Percentiles rank a stretch among this genome's conserved stretches.
Conservation (phyloP, 75 land plant species). For the Sequoia sempervirens region DNA sequence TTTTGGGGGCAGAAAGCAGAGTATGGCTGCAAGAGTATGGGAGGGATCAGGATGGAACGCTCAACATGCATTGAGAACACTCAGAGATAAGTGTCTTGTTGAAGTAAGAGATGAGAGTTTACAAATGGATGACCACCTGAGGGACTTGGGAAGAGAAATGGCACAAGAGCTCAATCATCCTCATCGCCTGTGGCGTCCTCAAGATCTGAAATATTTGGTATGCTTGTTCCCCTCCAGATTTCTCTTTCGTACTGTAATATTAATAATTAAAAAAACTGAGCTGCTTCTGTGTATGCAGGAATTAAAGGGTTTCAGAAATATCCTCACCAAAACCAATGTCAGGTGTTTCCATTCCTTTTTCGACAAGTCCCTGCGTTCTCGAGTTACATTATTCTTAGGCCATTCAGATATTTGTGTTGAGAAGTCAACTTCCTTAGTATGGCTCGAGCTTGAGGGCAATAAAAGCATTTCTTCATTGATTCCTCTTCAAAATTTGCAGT, state of each 20-base stretch:
- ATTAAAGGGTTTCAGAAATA: background rate
- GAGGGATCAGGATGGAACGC: too few relatives aligned
- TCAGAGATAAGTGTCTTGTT: background rate
- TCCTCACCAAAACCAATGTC: background rate
- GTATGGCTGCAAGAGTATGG: too few relatives aligned
- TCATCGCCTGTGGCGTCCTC: background rate
- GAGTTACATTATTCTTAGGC: background rate
- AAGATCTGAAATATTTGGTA: background rate
- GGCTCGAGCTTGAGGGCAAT: background rate
- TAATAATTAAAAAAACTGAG: background rate
- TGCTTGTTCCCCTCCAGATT: background rate
- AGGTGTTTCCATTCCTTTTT: background rate
- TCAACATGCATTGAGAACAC: too few relatives aligned
- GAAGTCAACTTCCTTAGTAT: background rate
- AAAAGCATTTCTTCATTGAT: too few relatives aligned
- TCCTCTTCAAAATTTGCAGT: background rate
- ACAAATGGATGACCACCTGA: background rate
- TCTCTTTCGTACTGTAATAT: too few relatives aligned
- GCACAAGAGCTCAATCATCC: background rate
- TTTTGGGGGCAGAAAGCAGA: too few relatives aligned
- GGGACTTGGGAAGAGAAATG: background rate
- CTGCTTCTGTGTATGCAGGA: background rate
- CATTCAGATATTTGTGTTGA: background rate
- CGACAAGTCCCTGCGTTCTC: background rate
- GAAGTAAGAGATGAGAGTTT: too few relatives aligned